Conservation (phyloP, 345 rosid genomes). For the Cardamine chenopodiifolia region DNA sequence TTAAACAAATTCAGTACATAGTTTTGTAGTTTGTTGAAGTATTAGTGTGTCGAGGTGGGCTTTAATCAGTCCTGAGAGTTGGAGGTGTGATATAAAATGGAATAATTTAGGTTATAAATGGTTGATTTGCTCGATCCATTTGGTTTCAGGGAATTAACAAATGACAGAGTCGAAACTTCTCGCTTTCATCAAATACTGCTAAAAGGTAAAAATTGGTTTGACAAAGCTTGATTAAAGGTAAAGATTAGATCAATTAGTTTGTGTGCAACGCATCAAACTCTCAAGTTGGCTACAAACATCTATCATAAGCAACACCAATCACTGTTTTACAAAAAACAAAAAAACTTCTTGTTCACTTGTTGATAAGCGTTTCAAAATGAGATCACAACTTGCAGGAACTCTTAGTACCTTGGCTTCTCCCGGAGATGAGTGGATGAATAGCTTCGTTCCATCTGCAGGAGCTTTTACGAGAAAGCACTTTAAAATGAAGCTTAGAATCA, state of each 20-base stretch:
- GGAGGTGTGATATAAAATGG: background rate
- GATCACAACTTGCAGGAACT: background rate
- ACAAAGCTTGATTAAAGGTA: conserved; percentile 43
- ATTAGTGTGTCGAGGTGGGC: too few species aligned
- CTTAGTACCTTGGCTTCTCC: too few species aligned
- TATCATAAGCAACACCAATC: background rate
- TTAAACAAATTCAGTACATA: too few species aligned
- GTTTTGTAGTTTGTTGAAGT: too few species aligned
- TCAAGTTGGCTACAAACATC: background rate
- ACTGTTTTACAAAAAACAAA: too few species aligned
- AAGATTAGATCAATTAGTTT: background rate
- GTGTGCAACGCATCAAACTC: background rate
- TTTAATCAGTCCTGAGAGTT: background rate
- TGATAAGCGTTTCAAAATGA: background rate
- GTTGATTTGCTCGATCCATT: background rate
- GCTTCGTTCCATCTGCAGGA: background rate
- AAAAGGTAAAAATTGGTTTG: background rate
- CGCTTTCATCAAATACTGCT: background rate
- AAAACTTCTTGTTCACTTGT: too few species aligned
- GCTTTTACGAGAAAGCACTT: conserved; percentile 7
- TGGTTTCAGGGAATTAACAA: background rate
- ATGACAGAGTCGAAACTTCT: background rate
- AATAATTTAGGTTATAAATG: background rate
- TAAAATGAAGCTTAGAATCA: conserved; percentile 11
- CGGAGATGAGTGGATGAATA: too few species aligned